Percentiles rank a stretch among this genome's conserved stretches.
Conservation (phyloP, 306 rosid species). For the Clitoria ternatea region DNA sequence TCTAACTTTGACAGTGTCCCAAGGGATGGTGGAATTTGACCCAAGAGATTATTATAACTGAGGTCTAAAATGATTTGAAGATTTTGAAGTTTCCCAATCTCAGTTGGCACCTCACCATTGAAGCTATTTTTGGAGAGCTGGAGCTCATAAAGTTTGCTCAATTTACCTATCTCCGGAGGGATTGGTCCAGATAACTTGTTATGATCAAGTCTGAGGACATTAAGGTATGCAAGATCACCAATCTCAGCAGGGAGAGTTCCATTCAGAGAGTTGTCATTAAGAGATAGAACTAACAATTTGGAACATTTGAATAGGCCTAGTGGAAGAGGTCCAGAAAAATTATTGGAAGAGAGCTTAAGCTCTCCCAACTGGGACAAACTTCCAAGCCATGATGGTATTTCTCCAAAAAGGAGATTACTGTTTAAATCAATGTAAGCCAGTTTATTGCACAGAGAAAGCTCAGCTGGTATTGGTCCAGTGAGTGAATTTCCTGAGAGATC, state of each 20-base stretch:
- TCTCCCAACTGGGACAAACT: slow-evolving; percentile 69
- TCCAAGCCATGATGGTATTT: slow-evolving; percentile 76
- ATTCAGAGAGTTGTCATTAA: slow-evolving; percentile 58
- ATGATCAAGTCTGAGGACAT: slow-evolving; percentile 58
- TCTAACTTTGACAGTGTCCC: slow-evolving; percentile 62
- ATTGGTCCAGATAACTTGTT: slow-evolving; percentile 66
- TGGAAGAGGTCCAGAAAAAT: slow-evolving; percentile 64
- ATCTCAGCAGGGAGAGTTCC: slow-evolving; percentile 70
- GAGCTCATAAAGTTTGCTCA: slow-evolving; percentile 71
- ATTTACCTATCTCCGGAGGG: slow-evolving; percentile 56
- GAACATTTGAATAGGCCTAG: slow-evolving; percentile 62
- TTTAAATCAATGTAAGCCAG: slow-evolving; percentile 63
- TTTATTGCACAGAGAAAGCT: slow-evolving; percentile 74
- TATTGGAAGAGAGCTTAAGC: slow-evolving; percentile 72
- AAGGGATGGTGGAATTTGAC: slow-evolving; percentile 62
- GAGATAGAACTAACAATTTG: slow-evolving; percentile 64
- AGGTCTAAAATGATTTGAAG: slow-evolving; percentile 82
- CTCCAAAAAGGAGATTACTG: slow-evolving; percentile 62
- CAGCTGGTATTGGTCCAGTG: slow-evolving; percentile 66
- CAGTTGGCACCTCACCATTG: slow-evolving; percentile 62
- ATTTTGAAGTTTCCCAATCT: slow-evolving; percentile 78
- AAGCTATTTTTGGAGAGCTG: slow-evolving; percentile 58
- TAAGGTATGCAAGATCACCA: slow-evolving; percentile 58
- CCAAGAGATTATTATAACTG: slow-evolving; percentile 75
- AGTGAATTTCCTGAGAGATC: slow-evolving; percentile 80